Conservation (phyloP, 1,139 yeast genomes). For the Geotrichum histeridarum region DNA sequence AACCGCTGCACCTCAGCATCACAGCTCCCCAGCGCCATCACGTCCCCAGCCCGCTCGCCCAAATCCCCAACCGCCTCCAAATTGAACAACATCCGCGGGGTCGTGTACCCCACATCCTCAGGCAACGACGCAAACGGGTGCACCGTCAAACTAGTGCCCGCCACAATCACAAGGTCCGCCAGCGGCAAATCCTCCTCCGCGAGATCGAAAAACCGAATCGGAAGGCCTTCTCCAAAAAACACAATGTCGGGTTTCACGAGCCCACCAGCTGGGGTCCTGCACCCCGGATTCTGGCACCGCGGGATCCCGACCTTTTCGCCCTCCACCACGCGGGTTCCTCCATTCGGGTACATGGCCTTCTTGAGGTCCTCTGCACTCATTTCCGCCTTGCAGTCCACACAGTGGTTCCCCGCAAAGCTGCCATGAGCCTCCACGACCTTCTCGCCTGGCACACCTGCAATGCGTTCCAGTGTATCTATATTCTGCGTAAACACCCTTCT, state of each 20-base stretch:
- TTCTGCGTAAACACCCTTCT: conserved; percentile 83
- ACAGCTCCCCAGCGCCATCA: conserved; percentile 55
- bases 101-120: conserved; percentile 47
- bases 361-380: conserved; percentile 52
- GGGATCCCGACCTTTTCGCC: conserved; percentile 44
- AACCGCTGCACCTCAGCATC: conserved; percentile 56
- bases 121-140: conserved; percentile 87
- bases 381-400: conserved; percentile 63
- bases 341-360: conserved; percentile 37
- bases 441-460: conserved; percentile 67
- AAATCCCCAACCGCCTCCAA: conserved; percentile 69
- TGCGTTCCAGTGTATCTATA: conserved; percentile 82
- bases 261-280: conserved; percentile 42
- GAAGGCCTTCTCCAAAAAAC: conserved; percentile 86
- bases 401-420: conserved; percentile 77
- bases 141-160: conserved; percentile 88
- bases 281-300: conserved; percentile 44
- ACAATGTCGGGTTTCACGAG: conserved; percentile 88
- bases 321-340: background rate
- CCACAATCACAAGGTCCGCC: conserved; percentile 69
- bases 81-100: conserved; percentile 65
- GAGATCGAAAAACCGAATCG: conserved; percentile 51
- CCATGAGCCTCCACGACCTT: conserved; percentile 89
- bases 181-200: conserved; percentile 50
- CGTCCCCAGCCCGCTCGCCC: conserved; percentile 53